A percentile compares a stretch with the other conserved stretches of the same genome.
phyloP scores from a whole-genome alignment of 768 basidiomycete genomes.

The Boletus subparvulus region DNA sequence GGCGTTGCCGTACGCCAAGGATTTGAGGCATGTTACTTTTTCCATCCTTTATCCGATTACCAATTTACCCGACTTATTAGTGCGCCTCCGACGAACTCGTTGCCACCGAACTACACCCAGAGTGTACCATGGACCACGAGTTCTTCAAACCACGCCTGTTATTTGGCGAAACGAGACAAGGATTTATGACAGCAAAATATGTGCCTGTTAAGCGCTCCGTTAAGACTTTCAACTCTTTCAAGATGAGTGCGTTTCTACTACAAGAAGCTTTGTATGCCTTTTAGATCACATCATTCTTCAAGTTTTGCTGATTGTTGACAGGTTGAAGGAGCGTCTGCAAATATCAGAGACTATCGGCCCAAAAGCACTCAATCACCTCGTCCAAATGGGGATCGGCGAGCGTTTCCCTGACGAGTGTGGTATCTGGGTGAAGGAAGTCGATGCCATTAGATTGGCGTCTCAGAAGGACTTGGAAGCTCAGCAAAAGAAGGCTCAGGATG shows the following conservation, averaged over 20 bases:
- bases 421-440: conserved; percentile 25
- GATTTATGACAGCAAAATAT: conserved; percentile 36
- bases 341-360: conserved; percentile 24
- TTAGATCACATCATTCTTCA: neutral
- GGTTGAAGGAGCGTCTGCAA: conserved; percentile 26
- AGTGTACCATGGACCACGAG: conserved; percentile 19
- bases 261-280: conserved; percentile 26
- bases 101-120: conserved; percentile 17
- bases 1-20: conserved; percentile 43
- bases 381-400: conserved; percentile 30
- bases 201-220: conserved; percentile 18
- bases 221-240: conserved; percentile 6
- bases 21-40: conserved; percentile 38
- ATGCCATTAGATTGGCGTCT: neutral
- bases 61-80: neutral
- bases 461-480: conserved; percentile 1
- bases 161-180: conserved; percentile 44
- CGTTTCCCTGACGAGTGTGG: conserved; percentile 27
- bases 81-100: conserved; percentile 20
- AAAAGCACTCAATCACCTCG: conserved; percentile 30
- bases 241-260: conserved; percentile 14
- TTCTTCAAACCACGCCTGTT: conserved; percentile 35
- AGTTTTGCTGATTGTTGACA: conserved; percentile 9
- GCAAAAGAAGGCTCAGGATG: conserved; percentile 13
- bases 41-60: neutral